Percentiles rank a stretch among this genome's conserved stretches.
These are phyloP conservation scores for Ophiorrhiza pumila DNA, from an alignment of 257 asterid genomes.

Conservation along the genomic window DNA sequence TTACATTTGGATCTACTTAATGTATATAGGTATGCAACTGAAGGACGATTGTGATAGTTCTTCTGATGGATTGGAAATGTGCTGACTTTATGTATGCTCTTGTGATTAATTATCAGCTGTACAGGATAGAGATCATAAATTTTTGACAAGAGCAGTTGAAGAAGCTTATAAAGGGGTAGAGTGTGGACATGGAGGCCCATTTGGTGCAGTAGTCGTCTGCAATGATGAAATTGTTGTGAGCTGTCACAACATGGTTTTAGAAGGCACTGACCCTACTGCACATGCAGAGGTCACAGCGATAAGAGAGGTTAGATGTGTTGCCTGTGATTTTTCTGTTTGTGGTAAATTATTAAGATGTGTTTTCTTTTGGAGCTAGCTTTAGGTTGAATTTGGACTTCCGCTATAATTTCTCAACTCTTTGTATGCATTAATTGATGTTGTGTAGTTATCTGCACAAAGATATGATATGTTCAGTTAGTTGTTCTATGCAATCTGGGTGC, in stretches of 20 bases:
- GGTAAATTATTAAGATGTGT: neutral
- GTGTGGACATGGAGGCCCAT: slow-evolving; percentile 94
- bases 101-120: slow-evolving; percentile 55
- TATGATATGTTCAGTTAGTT: neutral
- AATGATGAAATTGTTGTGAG: slow-evolving; percentile 85
- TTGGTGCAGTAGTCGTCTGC: slow-evolving; percentile 92
- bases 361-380: neutral
- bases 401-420: neutral
- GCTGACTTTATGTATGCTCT: neutral
- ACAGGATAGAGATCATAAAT: slow-evolving; percentile 86
- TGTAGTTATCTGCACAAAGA: neutral
- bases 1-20: neutral
- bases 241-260: slow-evolving; percentile 88
- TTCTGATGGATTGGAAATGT: neutral
- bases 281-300: slow-evolving; percentile 99
- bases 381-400: neutral
- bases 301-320: slow-evolving; percentile 72
- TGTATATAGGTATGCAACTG: neutral
- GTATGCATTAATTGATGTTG: neutral
- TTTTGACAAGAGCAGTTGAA: slow-evolving; percentile 84
- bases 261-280: slow-evolving; percentile 89
- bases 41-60: neutral
- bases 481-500: neutral
- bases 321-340: neutral
- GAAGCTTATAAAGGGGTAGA: slow-evolving; percentile 98